These are phyloP conservation scores for Cladophialophora immunda DNA, from an alignment of 2,329 filamentous ascomycete genomes.

Conservation along the genomic window DNA sequence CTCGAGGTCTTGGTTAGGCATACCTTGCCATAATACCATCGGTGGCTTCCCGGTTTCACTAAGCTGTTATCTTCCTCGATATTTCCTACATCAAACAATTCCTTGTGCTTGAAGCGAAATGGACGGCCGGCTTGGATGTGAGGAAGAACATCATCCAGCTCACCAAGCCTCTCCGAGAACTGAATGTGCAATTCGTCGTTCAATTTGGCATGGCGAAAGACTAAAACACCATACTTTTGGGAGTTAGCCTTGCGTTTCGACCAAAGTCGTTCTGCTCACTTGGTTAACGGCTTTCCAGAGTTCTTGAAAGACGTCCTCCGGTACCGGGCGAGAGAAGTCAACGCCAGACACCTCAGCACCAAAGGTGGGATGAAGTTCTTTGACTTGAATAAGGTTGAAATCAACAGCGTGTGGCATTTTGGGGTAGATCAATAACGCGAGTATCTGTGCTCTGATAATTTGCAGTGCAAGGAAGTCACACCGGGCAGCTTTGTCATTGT, in stretches of 20 bases:
- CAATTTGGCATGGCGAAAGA: slow-evolving; percentile 61
- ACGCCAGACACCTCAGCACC: slow-evolving; percentile 50
- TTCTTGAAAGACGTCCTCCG: slow-evolving; percentile 48
- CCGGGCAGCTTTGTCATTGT: background rate
- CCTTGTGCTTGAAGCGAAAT: slow-evolving; percentile 57
- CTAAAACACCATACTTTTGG: slow-evolving; percentile 61
- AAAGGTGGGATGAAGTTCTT: slow-evolving; percentile 44
- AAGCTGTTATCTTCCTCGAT: slow-evolving; percentile 58
- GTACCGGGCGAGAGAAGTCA: slow-evolving; percentile 47
- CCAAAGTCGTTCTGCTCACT: slow-evolving; percentile 18
- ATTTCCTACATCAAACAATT: slow-evolving; percentile 68
- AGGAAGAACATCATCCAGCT: slow-evolving; percentile 64
- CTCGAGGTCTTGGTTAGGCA: slow-evolving; percentile 26
- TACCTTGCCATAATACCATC: slow-evolving; percentile 54
- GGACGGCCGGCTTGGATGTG: slow-evolving; percentile 59
- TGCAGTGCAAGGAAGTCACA: background rate
- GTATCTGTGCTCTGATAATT: background rate
- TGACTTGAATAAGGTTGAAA: slow-evolving; percentile 42
- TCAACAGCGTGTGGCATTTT: slow-evolving; percentile 18
- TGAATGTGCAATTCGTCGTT: slow-evolving; percentile 61
- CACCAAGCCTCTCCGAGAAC: slow-evolving; percentile 62
- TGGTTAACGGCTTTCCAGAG: slow-evolving; percentile 37
- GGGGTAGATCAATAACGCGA: background rate
- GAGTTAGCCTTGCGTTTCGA: slow-evolving; percentile 46
- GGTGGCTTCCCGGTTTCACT: slow-evolving; percentile 52